These are phyloP conservation scores for Euphorbia peplus DNA, from an alignment of 345 rosid genomes.

Conservation along the genomic window DNA sequence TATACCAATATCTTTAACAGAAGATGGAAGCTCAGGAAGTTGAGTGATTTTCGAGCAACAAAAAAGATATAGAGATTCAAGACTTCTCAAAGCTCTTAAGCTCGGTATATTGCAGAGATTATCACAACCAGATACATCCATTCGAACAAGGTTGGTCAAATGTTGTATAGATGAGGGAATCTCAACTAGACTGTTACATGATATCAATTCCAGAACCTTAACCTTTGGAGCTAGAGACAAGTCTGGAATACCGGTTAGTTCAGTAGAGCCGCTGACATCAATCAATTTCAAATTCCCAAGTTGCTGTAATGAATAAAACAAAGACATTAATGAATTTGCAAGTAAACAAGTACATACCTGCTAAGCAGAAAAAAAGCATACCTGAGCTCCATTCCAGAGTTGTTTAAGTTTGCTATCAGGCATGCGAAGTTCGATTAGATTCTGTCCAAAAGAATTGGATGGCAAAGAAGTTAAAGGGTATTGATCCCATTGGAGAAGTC, in stretches of 20 bases:
- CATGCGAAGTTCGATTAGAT: constrained; percentile 9
- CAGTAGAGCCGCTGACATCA: neutral
- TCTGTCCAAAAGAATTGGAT: neutral
- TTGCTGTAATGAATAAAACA: neutral
- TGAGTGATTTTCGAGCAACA: neutral
- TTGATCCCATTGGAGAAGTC: constrained; percentile 3
- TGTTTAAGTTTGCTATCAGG: neutral
- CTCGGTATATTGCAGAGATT: neutral
- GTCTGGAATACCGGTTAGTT: neutral
- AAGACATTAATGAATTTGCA: neutral
- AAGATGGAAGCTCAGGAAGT: neutral
- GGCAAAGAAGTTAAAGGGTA: constrained; percentile 8
- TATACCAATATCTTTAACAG: neutral
- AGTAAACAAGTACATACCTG: neutral
- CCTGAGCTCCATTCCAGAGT: constrained; percentile 1
- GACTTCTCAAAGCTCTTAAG: neutral
- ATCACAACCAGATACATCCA: neutral
- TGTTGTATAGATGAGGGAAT: too few relatives aligned
- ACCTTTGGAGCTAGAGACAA: neutral
- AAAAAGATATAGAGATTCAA: neutral
- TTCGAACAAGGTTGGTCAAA: neutral
- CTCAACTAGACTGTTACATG: neutral
- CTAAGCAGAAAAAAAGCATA: too few relatives aligned
- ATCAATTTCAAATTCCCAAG: constrained; percentile 6
- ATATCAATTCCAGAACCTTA: neutral